Base-by-base conservation (phyloP, 257 asterid species). In the Solanum gandarillasii region DNA sequence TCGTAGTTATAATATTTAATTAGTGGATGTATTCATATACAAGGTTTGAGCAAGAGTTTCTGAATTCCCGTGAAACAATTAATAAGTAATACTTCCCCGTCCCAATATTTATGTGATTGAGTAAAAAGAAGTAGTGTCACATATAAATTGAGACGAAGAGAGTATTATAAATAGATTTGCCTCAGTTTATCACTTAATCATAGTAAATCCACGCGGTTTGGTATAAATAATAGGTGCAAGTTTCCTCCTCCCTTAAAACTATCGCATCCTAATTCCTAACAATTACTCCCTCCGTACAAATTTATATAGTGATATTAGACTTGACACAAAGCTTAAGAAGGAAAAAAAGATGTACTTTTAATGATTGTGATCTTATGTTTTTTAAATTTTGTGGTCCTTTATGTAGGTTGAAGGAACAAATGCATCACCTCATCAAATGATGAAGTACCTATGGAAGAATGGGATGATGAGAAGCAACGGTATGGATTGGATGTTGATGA, bases 401-500 rank as follows among this genome's bases (percentile, higher is more conserved):
- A 39, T 78, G n/a, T 41, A 78, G 84, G 84, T 41, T n/a, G 62
- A 78, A 78, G 62, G 35, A 39, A 78, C 13, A 41, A 55, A 78
- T 39, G n/a, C 35, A 14, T 41, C 84, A 13, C 60, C 62, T 39
- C 29, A 62, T 62, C 36, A 78, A 3, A 78, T 78, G 84, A 41
- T 78, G 84, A 78, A n/a, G 11, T 41, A 25, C 62, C 62, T 39
- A 0, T n/a, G 84, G 86, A 87, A 46, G 88, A 91, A 90, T 83
- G 86, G 87, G 73, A 85, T 87, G 88, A 86, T 86, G 68, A 90
- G 81, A 83, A 83, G 87, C 18, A 85, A 41, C 55, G 89, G 93
- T 58, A 91, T 91, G 58, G 96, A 94, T 94, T 89, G 91, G 48
- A 52, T 62, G 76, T 88, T 89, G 95, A 86, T 84, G 89, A 84